phyloP scores from a whole-genome alignment of 2,329 filamentous ascomycete species.

The Fusarium sp. region DNA sequence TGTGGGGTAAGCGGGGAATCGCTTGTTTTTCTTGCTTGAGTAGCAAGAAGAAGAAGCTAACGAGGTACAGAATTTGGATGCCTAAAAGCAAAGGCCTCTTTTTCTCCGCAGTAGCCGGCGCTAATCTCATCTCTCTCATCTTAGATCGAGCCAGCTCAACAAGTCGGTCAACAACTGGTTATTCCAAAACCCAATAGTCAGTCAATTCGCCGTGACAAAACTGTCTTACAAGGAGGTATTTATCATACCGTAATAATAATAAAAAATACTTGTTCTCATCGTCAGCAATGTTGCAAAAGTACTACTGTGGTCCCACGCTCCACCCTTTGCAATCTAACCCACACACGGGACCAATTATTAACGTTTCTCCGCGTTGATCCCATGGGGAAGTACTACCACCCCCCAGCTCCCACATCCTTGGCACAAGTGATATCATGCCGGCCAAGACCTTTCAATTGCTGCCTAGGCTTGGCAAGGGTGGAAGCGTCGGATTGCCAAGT shows the following conservation, averaged over 20 bases:
- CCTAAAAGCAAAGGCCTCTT: conserved; percentile 13
- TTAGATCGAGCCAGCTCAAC: not conserved
- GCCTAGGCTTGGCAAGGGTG: conserved; percentile 34
- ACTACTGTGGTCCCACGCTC: not conserved
- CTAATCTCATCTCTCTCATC: not conserved
- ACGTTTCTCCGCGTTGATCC: conserved; percentile 24
- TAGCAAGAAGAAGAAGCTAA: conserved; percentile 11
- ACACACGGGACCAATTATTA: conserved; percentile 10
- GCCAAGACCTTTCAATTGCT: conserved; percentile 37
- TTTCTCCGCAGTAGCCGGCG: conserved; percentile 14
- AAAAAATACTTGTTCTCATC: not conserved
- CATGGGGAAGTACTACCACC: conserved; percentile 24
- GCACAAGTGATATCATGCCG: conserved; percentile 25
- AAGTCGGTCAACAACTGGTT: not conserved
- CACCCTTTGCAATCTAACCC: conserved; percentile 17
- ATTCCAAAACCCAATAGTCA: not conserved
- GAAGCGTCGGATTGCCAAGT: conserved; percentile 28
- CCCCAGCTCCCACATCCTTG: conserved; percentile 17
- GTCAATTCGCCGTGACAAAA: not conserved
- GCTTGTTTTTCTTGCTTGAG: too few relatives aligned
- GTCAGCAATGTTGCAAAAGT: conserved; percentile 13
- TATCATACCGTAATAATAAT: not conserved
- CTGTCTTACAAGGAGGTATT: not conserved
- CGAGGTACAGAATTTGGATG: conserved; percentile 20
- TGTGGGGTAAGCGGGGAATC: conserved; percentile 32